A percentile compares a stretch with the other conserved stretches of the same genome.
These are phyloP conservation scores for Sechiopsis laciniata DNA, from an alignment of 306 rosid genomes.

Conservation along the genomic window DNA sequence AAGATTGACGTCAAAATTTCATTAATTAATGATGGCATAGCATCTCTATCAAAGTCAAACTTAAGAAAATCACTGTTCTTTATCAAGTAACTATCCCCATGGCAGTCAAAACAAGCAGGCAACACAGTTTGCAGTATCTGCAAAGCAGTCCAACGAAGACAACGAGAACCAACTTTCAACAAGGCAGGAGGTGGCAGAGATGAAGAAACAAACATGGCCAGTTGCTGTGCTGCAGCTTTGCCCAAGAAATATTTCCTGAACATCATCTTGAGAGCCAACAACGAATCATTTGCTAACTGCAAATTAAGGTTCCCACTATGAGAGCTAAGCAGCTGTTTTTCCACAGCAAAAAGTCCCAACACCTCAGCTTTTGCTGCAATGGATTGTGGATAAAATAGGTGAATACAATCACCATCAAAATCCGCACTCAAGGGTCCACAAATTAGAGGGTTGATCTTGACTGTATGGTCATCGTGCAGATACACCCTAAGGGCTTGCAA, in stretches of 20 bases:
- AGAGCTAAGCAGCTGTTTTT: constrained; percentile 87
- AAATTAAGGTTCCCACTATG: constrained; percentile 80
- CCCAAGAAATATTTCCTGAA: constrained; percentile 42
- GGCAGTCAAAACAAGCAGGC: constrained; percentile 56
- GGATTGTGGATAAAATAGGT: constrained; percentile 86
- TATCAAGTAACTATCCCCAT: constrained; percentile 50
- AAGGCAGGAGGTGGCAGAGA: constrained; percentile 64
- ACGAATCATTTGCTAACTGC: constrained; percentile 61
- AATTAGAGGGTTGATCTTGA: constrained; percentile 86
- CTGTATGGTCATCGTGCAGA: constrained; percentile 78
- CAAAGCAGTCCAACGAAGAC: constrained; percentile 65
- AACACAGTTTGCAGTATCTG: constrained; percentile 72
- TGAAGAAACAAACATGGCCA: constrained; percentile 66
- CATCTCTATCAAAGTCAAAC: constrained; percentile 48
- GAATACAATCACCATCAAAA: constrained; percentile 93
- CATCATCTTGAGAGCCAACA: constrained; percentile 61
- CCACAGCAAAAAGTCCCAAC: constrained; percentile 74
- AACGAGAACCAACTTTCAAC: constrained; percentile 36
- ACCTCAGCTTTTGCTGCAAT: constrained; percentile 92
- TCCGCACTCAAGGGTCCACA: constrained; percentile 95
- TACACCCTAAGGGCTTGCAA: constrained; percentile 81
- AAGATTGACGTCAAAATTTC: constrained; percentile 76
- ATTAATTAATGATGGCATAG: constrained; percentile 47
- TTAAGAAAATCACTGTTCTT: constrained; percentile 51
- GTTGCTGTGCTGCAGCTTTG: constrained; percentile 52